Evolutionary conservation across 2,329 filamentous ascomycete genomes (phyloP), one percentile per base, ranked within the genome.

Genomic region (Botrytis galanthina): DNA sequence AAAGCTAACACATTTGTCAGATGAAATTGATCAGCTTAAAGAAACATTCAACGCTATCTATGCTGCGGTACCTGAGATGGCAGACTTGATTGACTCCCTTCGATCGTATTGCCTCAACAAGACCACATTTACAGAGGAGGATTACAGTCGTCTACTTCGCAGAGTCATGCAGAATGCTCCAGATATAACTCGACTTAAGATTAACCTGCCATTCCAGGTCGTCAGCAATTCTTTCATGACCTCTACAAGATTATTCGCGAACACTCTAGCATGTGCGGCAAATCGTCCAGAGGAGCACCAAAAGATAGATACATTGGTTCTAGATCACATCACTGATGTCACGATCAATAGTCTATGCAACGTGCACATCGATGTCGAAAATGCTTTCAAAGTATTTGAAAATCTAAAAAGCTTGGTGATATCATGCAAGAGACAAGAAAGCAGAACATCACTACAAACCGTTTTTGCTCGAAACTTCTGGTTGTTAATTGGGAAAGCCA

Each of bases 151-250:
- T 8, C 81, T 81, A 14, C 78, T 87, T 10, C 82, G 83, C 69
- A 80, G 80, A 39, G 82, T 87, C 44, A 81, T 88, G 0, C 82
- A 83, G 75, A 80, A 83, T 72, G 85, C 84, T 72, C 84, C 84
- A 59, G 82, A 84, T 35, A 79, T 86, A 72, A 81, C 83, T 9
- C 81, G 85, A 61, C 78, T 87, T n/a, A 85, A 85, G 60, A 79
- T 88, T 35, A 86, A 84, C 74, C 83, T 88, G 8, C 86, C 86
- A 4, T 87, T 86, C 74, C 85, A 87, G 76, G 81, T 88, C 14
- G 82, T 87, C 18, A 84, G 84, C 26, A 81, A 81, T 16, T 81
- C 84, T 74, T 85, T 83, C 74, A 82, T 83, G 73, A 84, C 85
- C 61, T 83, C 85, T 29, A 88, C 86, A 16, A 83, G 86, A 76